Percentiles rank a stretch among this genome's conserved stretches.
Evolutionary conservation across 2,329 filamentous ascomycete species (phyloP).

Genomic region (Neodidymelliopsis sp.): DNA sequence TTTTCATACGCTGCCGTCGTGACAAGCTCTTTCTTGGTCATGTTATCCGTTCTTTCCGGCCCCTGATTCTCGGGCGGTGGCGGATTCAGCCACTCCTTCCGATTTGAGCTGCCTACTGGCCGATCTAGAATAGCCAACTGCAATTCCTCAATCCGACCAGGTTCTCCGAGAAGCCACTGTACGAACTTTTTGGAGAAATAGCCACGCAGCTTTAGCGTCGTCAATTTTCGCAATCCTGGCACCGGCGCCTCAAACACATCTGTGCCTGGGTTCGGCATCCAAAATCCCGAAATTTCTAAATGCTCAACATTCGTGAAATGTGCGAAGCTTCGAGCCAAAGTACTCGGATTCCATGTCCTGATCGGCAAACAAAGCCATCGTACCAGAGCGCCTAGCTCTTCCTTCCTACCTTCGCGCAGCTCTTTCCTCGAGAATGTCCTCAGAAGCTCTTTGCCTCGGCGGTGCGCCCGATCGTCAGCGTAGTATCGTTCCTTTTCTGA

Average conservation of each 20-base stretch:
- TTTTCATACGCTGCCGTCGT: background rate
- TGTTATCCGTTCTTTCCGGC: background rate
- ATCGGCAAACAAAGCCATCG: background rate
- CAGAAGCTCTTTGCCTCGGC: background rate
- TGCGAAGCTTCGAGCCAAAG: background rate
- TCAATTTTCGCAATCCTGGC: background rate
- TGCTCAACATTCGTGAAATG: background rate
- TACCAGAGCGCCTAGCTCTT: background rate
- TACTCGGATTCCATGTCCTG: background rate
- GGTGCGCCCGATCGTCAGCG: background rate
- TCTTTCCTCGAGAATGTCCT: background rate
- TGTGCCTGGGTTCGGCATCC: background rate
- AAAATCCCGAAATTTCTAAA: background rate
- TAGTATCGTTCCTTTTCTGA: background rate
- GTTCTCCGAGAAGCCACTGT: background rate
- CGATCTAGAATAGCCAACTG: background rate
- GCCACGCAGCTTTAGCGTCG: background rate
- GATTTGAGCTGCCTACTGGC: background rate
- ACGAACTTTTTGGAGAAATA: background rate
- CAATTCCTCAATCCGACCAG: background rate
- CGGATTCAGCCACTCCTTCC: background rate
- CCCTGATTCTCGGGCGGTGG: too few species aligned
- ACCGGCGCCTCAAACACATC: background rate
- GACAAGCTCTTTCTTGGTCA: background rate
- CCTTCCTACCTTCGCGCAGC: background rate